Percentiles rank a stretch among this genome's conserved stretches.
phyloP scores from a whole-genome alignment of 2,329 filamentous ascomycete species.

The Pyrenophora graminea region DNA sequence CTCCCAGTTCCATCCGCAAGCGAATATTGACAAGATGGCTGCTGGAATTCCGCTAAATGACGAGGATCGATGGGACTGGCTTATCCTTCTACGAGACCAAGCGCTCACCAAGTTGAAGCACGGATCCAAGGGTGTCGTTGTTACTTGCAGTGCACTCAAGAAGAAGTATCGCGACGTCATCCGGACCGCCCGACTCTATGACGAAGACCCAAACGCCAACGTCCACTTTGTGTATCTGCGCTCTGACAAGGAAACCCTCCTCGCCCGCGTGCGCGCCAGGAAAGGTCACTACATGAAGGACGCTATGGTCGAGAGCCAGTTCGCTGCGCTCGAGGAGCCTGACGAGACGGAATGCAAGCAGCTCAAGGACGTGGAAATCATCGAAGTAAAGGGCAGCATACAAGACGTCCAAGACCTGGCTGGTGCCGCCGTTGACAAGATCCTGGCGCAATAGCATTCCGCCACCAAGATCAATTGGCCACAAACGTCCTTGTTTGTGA shows the following conservation, averaged over 20 bases:
- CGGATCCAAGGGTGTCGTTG: constrained; percentile 68
- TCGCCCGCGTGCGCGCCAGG: constrained; percentile 73
- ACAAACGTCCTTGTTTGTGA: neutral
- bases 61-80: constrained; percentile 96
- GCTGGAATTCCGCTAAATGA: constrained; percentile 83
- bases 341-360: constrained; percentile 63
- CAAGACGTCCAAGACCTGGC: constrained; percentile 49
- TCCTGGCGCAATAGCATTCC: constrained; percentile 20
- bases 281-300: constrained; percentile 94
- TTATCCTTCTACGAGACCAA: constrained; percentile 58
- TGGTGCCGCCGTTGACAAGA: constrained; percentile 44
- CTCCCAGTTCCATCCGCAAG: constrained; percentile 53
- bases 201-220: constrained; percentile 50
- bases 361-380: constrained; percentile 50
- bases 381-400: constrained; percentile 52
- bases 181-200: constrained; percentile 54
- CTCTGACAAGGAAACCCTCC: constrained; percentile 73
- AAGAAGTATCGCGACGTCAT: constrained; percentile 87
- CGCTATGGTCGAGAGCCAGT: constrained; percentile 91
- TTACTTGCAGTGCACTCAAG: constrained; percentile 95
- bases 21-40: constrained; percentile 79
- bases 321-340: constrained; percentile 84
- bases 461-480: constrained; percentile 3
- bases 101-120: constrained; percentile 45
- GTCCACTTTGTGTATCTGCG: constrained; percentile 93